Evolutionary conservation across 2,329 filamentous ascomycete genomes (phyloP).

Genomic region (Ophiocordyceps sinensis): DNA sequence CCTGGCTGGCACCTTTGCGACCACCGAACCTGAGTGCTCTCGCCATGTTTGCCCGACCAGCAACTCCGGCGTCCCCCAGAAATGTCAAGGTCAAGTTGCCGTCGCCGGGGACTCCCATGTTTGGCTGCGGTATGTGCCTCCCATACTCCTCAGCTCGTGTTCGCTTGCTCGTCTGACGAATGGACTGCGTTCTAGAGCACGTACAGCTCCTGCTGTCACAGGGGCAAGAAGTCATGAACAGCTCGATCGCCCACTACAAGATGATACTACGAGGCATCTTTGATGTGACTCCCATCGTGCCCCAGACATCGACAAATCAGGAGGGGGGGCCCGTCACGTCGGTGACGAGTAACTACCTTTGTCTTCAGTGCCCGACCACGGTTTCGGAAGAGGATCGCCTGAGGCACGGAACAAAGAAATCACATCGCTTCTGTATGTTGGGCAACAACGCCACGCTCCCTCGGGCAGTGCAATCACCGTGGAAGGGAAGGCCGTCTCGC

Average conservation of each 20-base stretch:
- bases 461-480: background rate
- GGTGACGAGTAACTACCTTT: constrained; percentile 55
- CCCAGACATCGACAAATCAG: constrained; percentile 46
- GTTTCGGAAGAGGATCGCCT: constrained; percentile 50
- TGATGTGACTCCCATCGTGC: constrained; percentile 48
- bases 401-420: constrained; percentile 53
- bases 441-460: no score
- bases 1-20: background rate
- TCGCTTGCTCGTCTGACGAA: constrained; percentile 6
- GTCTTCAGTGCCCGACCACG: constrained; percentile 58
- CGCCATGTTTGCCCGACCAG: constrained; percentile 30
- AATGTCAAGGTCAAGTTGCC: constrained; percentile 46
- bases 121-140: constrained; percentile 42
- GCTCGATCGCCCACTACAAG: constrained; percentile 57
- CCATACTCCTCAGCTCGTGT: background rate
- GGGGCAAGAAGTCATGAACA: constrained; percentile 49
- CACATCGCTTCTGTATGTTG: constrained; percentile 58
- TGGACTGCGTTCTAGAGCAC: constrained; percentile 41
- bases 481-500: constrained; percentile 1
- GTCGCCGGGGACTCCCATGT: constrained; percentile 43
- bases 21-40: background rate
- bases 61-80: constrained; percentile 39
- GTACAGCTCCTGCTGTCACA: constrained; percentile 51
- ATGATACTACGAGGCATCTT: constrained; percentile 56
- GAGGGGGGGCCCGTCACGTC: constrained; percentile 45